Conservation (phyloP, 495 filamentous ascomycete genomes). For the Trichoderma asperelloides region DNA sequence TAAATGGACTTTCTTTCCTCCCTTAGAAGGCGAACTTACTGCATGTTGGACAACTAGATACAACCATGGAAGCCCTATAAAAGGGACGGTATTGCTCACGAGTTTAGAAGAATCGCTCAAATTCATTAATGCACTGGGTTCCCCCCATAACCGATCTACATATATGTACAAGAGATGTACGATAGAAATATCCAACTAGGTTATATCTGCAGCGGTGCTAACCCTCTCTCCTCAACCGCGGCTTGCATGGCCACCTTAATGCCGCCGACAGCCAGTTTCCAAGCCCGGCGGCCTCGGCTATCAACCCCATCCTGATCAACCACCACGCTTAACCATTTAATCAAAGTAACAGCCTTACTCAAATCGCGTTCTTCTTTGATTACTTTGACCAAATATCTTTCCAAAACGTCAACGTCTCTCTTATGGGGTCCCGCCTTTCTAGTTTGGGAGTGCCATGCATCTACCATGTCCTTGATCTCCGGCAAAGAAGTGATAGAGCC, state of each 20-base stretch:
- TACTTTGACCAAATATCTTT: conserved; percentile 57
- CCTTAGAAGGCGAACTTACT: too few relatives aligned
- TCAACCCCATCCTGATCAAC: conserved; percentile 42
- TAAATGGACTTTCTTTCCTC: neutral
- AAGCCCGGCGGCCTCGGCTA: conserved; percentile 22
- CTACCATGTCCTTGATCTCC: conserved; percentile 39
- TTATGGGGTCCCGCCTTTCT: conserved; percentile 58
- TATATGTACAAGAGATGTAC: neutral
- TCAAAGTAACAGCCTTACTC: conserved; percentile 58
- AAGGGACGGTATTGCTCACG: too few relatives aligned
- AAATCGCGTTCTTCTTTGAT: conserved; percentile 65
- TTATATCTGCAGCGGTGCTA: conserved; percentile 47
- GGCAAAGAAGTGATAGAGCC: conserved; percentile 14
- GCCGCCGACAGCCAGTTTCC: conserved; percentile 39
- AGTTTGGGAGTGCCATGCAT: conserved; percentile 60
- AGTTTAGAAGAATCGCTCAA: neutral
- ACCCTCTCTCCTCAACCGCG: conserved; percentile 52
- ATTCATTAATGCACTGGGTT: neutral
- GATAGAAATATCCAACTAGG: neutral
- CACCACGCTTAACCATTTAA: conserved; percentile 65
- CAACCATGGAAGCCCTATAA: too few relatives aligned
- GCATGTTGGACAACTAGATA: too few relatives aligned
- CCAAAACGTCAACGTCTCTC: conserved; percentile 67
- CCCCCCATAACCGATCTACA: neutral
- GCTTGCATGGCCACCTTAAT: conserved; percentile 51